Evolutionary conservation across 225 moss, liverwort and hornwort species (phyloP), one percentile per base, ranked within the genome.

Genomic region (Polytrichum commune): DNA sequence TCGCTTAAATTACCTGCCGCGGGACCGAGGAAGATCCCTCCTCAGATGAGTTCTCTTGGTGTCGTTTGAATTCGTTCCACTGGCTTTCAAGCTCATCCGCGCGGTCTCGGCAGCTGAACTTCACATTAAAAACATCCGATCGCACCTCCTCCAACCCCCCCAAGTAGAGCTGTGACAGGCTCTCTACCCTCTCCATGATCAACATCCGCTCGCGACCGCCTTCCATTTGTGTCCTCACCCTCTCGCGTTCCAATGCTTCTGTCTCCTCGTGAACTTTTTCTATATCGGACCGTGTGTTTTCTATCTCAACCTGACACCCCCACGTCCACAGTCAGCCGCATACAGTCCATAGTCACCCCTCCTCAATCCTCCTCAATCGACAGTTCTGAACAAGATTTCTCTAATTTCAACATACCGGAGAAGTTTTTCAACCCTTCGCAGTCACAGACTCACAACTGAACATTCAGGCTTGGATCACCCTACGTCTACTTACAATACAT

Each of bases 101-200:
- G 18, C 91, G 89, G 67, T 98, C 94, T 54, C 85, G 89, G 65
- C 94, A 98, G 62, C 89, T 85, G 60, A 78, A 84, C 77, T 98
- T 98, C 69, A 92, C 87, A 63, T 91, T 88, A 60, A 83, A 90
- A 22, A 98, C 78, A 70, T 98, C 97, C 46, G 86, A 81, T 77
- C 87, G 86, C 54, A 98, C 84, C 78, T 98, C 92, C 81, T 94
- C 97, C 85, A 98, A 82, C 57, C 97, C 97, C 30, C 97, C 97
- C 75, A 98, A 74, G 72, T 94, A 98, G 54, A 87, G 90, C 69
- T 92, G 88, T 3, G 97, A 94, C 76, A 98, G 88, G 76, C 84
- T 81, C 64, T 98, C 97, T 25, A 98, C 91, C 81, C 79, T 85
- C 66, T 98, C 97, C 91, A 94, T 92, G 19, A 98, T 98, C 56